Base-by-base conservation (phyloP, 2,329 filamentous ascomycete genomes). In the Clonostachys rosea region DNA sequence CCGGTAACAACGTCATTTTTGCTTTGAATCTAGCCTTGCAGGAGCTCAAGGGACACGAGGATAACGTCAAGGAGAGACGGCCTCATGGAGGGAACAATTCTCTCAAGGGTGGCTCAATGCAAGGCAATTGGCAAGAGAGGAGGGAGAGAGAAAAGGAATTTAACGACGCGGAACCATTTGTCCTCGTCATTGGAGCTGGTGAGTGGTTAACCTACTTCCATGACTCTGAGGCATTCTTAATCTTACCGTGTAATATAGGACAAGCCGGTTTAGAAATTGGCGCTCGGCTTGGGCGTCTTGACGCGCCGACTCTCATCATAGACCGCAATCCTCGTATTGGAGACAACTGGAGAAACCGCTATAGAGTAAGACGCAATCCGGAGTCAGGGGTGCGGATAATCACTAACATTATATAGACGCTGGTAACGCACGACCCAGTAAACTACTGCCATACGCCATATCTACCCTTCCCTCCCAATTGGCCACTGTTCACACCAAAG, bases 331-430 rank as follows among this genome's bases (percentile, higher is more conserved):
- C 66, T 14, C 59, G 67, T 1, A 60, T 77, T 10, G 74, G 74
- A 5, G 73, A 76, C 50, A 74, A 73, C 44, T 78, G 75, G 75
- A 59, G 71, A 4, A 64, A 69, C 14, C 65, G 75, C n/a, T 78
- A 78, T 49, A 61, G 67, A 11, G 16, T 16, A 11, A 4, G 17
- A 36, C 34, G n/a, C 33, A 17, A 10, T 36, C 30, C 8, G 10
- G 3, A 30, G 14, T 24, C 20, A 10, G 12, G 8, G 14, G 8
- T 10, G 16, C 16, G 20, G 20, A 12, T 17, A 18, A 18, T 10
- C 24, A 51, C 36, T 17, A 45, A 54, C 35, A 50, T 43, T 10
- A 44, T 52, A 9, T 47, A 60, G 49, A 59, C 56, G 7, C 56
- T 56, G 10, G 54, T 45, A 7, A 55, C 52, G 42, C 55, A 52